Evolutionary conservation across 768 basidiomycete species (phyloP), one percentile per base, ranked within the genome.

Genomic region (Boletus rubropictus): DNA sequence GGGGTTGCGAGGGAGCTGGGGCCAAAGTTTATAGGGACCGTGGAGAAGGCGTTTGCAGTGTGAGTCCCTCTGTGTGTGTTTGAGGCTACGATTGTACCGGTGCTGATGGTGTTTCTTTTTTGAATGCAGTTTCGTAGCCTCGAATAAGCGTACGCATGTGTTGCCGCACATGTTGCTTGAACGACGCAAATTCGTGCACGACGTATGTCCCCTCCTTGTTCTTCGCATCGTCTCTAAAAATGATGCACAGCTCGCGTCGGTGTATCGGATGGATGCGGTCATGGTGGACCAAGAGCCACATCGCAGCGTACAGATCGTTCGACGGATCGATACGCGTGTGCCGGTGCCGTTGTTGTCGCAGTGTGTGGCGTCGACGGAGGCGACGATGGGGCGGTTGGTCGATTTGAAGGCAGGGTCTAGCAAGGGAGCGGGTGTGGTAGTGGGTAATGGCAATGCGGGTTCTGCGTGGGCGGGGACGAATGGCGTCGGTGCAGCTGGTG

Each of bases 231-330:
- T n/a, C 4, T 21, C 29, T 42, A 4, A 12, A 2, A 11, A 11
- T 10, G 28, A 15, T 9, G 21, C 3, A 17, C 11, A 88, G 81
- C 76, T 96, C 18, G 88, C 90, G 1, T 70, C 76, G 7, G 69
- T 84, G 5, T 98, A 95, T 61, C 76, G 89, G 17, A 80, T 97
- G 62, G 86, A 89, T 50, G 81, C 85, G 0, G 80, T 87, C 55
- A 81, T 92, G 72, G 80, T 99, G 17, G 95, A 97, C 62, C 86
- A 87, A 57, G 95, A 96, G 56, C 95, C 95, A 0, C 77, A 87
- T 59, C 74, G 89, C 39, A 85, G 89, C 54, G 86, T 95, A 2
- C 86, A 90, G 60, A 78, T 96, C 39, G 71, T 89, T 41, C 77
- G 89, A 28, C 78, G 90, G 12, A 67, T 93, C 39, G 93, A 96